A percentile compares a stretch with the other conserved stretches of the same genome.
phyloP scores from a whole-genome alignment of 768 basidiomycete genomes.

The Leccinum disarticulatum region DNA sequence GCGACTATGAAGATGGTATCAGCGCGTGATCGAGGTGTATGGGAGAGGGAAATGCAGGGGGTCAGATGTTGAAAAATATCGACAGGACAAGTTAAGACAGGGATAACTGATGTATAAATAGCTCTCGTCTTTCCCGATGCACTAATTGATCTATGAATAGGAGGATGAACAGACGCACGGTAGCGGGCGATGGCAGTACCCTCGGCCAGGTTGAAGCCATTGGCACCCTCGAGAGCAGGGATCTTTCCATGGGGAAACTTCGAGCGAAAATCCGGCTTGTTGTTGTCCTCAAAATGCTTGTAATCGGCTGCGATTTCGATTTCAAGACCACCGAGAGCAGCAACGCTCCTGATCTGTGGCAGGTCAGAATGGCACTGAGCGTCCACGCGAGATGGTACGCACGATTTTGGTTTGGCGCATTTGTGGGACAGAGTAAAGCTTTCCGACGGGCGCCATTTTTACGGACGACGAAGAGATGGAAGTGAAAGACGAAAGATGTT shows the following conservation, averaged over 20 bases:
- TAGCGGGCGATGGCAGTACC: constrained; percentile 80
- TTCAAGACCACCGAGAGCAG: constrained; percentile 58
- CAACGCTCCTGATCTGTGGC: constrained; percentile 51
- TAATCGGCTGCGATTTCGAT: constrained; percentile 54
- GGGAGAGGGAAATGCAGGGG: neutral
- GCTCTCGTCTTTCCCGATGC: constrained; percentile 27
- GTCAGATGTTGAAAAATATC: constrained; percentile 35
- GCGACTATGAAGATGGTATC: constrained; percentile 56
- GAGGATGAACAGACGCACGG: constrained; percentile 55
- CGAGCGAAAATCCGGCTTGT: constrained; percentile 62
- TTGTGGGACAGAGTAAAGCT: constrained; percentile 52
- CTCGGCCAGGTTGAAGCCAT: constrained; percentile 83
- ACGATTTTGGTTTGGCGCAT: constrained; percentile 51
- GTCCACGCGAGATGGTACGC: constrained; percentile 11
- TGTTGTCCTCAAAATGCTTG: constrained; percentile 64
- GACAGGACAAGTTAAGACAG: constrained; percentile 65
- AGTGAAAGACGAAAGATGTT: constrained; percentile 9
- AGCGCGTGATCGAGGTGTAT: constrained; percentile 16
- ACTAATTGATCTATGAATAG: constrained; percentile 11
- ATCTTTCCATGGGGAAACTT: constrained; percentile 86
- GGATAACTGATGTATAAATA: constrained; percentile 60
- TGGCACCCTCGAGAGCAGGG: constrained; percentile 73
- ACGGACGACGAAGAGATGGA: constrained; percentile 23
- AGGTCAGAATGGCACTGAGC: constrained; percentile 2
- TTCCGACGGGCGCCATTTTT: constrained; percentile 60